Base-by-base conservation (phyloP, 257 asterid genomes). In the Leonotis leonurus region DNA sequence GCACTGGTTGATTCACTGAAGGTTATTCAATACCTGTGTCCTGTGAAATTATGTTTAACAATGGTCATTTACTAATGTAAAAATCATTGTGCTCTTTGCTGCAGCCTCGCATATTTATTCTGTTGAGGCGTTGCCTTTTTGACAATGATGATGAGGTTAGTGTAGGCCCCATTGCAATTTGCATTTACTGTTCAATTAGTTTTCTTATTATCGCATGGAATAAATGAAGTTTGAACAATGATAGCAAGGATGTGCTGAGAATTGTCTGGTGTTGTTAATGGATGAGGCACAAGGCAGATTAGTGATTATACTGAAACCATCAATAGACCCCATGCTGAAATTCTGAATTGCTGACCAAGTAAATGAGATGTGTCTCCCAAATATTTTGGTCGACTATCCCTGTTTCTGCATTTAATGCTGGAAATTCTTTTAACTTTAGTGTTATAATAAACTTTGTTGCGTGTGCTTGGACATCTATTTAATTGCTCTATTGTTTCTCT, bases 131-230 rank as follows among this genome's bases (percentile, higher is more conserved):
- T 63, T 90, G 97, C 73, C 90, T 90, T 62, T 85, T 81, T 35
- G 96, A 90, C 86, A 83, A 67, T 48, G 97, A 87, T 68, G 97
- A 90, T 61, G 97, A 90, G 95, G 97, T 87, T 64, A 77, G 93
- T 79, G 13, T 33, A 40, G 71, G 49, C 30, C 44, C 39, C 40
- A 14, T 20, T 54, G 52, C 39, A 65, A 45, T 60, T 55, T 52
- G 25, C 37, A 50, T 36, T 20, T 10, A 22, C 40, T 70, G 43
- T 17, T 37, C 49, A 32, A 17, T 52, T 14, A 20, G 20, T 46
- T 55, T 54, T 41, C 56, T 49, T 44, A 41, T 10, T 53, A 44
- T 17, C 26, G 55, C 18, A 27, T 25, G 17, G 10, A 11, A 29
- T 30, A 17, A 14, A 58, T 36, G 13, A 37, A 39, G 45, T 39